These are phyloP conservation scores for Nigrospora oryzae DNA, from an alignment of 2,329 filamentous ascomycete genomes.

Conservation along the genomic window DNA sequence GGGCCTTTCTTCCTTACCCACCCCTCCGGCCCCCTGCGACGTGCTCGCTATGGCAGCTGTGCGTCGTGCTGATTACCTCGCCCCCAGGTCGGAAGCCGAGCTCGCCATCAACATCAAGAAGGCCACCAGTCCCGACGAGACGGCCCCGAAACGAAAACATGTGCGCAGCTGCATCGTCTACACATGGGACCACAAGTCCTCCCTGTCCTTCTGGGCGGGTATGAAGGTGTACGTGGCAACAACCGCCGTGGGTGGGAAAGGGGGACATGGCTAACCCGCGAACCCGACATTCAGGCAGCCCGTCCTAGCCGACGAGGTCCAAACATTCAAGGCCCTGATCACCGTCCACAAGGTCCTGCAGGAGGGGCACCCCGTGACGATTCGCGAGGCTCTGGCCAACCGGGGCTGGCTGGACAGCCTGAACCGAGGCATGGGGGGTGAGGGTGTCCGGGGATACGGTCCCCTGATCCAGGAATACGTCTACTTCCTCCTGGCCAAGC, in stretches of 20 bases:
- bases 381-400: slow-evolving; percentile 85
- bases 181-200: slow-evolving; percentile 98
- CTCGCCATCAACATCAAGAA: slow-evolving; percentile 64
- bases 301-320: slow-evolving; percentile 95
- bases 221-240: slow-evolving; percentile 79
- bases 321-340: slow-evolving; percentile 97
- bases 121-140: slow-evolving; percentile 60
- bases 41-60: not conserved
- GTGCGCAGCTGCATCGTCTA: slow-evolving; percentile 97
- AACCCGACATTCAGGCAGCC: slow-evolving; percentile 59
- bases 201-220: slow-evolving; percentile 89
- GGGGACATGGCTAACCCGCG: not conserved
- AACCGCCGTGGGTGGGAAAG: not conserved
- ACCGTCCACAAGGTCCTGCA: slow-evolving; percentile 96
- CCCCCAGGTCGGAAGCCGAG: slow-evolving; percentile 55
- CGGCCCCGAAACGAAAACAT: slow-evolving; percentile 76
- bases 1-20: not conserved
- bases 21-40: not conserved
- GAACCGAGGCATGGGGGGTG: slow-evolving; percentile 71
- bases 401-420: slow-evolving; percentile 88
- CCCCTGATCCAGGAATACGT: slow-evolving; percentile 96
- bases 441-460: slow-evolving; percentile 82
- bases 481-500: slow-evolving; percentile 86
- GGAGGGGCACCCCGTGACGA: slow-evolving; percentile 81
- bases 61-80: not conserved